Evolutionary conservation across 2,329 filamentous ascomycete genomes (phyloP).

Genomic region (Coniochaeta ligniaria): DNA sequence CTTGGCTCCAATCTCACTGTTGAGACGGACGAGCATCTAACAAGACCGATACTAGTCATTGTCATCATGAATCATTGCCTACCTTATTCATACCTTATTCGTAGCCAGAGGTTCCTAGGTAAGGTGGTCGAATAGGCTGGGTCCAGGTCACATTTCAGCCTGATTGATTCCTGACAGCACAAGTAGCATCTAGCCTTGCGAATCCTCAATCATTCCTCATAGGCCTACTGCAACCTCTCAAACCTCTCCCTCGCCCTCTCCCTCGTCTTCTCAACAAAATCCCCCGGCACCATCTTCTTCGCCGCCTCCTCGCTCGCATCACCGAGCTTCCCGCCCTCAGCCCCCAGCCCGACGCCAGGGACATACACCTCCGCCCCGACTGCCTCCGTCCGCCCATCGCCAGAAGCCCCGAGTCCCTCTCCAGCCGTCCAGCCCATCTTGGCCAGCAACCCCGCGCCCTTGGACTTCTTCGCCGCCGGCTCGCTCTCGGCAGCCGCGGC

Average conservation of each 20-base stretch:
- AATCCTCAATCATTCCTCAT: too few species aligned
- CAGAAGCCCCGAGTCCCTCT: conserved; percentile 56
- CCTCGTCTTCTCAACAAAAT: conserved; percentile 57
- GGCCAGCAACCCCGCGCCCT: conserved; percentile 59
- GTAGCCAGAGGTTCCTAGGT: too few species aligned
- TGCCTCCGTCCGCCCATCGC: conserved; percentile 55
- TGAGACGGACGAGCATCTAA: background rate
- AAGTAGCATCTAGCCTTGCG: too few species aligned
- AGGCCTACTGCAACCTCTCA: conserved; percentile 39
- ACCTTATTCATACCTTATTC: too few species aligned
- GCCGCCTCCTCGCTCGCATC: conserved; percentile 60
- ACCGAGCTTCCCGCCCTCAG: conserved; percentile 61
- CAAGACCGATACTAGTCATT: background rate
- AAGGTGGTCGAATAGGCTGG: too few species aligned
- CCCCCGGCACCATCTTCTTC: conserved; percentile 51
- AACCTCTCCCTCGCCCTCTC: conserved; percentile 62
- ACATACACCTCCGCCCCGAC: conserved; percentile 59
- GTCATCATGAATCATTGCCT: too few species aligned
- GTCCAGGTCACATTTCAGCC: too few species aligned
- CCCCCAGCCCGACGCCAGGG: conserved; percentile 62
- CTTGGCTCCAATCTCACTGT: background rate
- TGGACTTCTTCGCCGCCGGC: conserved; percentile 39
- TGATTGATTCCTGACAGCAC: too few species aligned
- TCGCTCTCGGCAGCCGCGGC: conserved; percentile 15
- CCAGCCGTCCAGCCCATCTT: conserved; percentile 69